Conservation (phyloP, 441 rosid species). For the Populus hybrid region DNA sequence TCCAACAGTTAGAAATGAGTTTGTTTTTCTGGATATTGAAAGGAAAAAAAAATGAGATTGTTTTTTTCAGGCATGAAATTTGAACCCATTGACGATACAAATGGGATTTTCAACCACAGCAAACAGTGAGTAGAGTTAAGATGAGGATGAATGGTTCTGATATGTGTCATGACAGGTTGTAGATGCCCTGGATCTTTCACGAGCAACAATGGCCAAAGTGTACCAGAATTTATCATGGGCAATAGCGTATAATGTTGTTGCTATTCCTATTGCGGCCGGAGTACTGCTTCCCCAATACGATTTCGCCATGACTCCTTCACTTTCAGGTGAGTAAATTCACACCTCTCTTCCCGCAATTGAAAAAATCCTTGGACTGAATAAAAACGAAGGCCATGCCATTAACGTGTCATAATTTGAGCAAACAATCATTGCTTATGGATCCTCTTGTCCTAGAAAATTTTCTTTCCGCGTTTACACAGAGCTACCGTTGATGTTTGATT, state of each 20-base stretch:
- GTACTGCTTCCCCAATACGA: conserved; percentile 80
- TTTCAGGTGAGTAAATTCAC: conserved; percentile 52
- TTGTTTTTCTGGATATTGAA: background rate
- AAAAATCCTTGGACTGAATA: background rate
- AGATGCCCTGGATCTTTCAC: conserved; percentile 81
- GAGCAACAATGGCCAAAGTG: conserved; percentile 84
- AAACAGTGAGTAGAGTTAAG: background rate
- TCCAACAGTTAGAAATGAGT: too few relatives aligned
- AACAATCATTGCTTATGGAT: background rate
- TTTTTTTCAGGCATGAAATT: too few relatives aligned
- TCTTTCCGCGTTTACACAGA: background rate
- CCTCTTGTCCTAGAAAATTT: background rate
- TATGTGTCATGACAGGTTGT: conserved; percentile 46
- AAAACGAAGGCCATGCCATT: background rate
- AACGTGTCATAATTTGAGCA: too few relatives aligned
- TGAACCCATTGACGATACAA: background rate
- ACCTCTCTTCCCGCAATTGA: background rate
- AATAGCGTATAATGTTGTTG: conserved; percentile 69
- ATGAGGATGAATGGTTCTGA: background rate
- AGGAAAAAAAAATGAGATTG: background rate
- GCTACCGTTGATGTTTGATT: conserved; percentile 3
- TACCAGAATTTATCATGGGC: conserved; percentile 93
- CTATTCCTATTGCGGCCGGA: conserved; percentile 92
- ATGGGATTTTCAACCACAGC: background rate
- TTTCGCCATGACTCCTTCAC: conserved; percentile 92